Evolutionary conservation across 331 rosid species (phyloP).

Genomic region (Rosa hybrid): DNA sequence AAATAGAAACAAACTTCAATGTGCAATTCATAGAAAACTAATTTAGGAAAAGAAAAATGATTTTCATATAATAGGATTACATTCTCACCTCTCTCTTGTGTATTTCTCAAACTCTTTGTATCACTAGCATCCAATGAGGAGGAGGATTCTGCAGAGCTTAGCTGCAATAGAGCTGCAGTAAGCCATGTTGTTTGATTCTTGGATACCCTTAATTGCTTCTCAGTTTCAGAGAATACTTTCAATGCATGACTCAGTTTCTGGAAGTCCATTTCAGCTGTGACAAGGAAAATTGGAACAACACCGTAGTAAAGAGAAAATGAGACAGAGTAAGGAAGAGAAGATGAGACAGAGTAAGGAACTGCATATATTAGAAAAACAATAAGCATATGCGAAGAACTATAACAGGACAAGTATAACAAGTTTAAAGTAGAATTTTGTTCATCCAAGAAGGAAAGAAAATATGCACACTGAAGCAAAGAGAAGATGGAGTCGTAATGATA

Average conservation of each 20-base stretch:
- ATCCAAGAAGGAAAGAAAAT: background rate
- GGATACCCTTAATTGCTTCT: slow-evolving; percentile 78
- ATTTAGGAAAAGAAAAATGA: background rate
- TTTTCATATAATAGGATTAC: background rate
- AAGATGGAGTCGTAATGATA: background rate
- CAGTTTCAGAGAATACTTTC: slow-evolving; percentile 75
- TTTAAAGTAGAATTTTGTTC: background rate
- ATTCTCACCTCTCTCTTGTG: slow-evolving; percentile 44
- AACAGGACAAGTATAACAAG: background rate
- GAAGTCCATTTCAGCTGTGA: slow-evolving; percentile 60
- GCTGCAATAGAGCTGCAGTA: slow-evolving; percentile 82
- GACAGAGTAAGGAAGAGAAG: background rate
- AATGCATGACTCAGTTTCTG: slow-evolving; percentile 73
- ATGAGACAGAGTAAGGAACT: background rate
- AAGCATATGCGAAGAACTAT: background rate
- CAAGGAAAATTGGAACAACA: slow-evolving; percentile 21
- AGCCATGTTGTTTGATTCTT: slow-evolving; percentile 89
- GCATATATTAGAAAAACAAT: background rate
- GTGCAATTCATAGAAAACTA: slow-evolving; percentile 2
- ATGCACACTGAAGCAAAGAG: background rate
- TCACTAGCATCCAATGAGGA: slow-evolving; percentile 42
- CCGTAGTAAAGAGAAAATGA: slow-evolving; percentile 1
- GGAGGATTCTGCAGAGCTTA: slow-evolving; percentile 60
- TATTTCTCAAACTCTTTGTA: slow-evolving; percentile 41
- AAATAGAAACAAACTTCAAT: slow-evolving; percentile 31